Conservation (phyloP, 2,329 filamentous ascomycete species). For the Diatrype stigma region DNA sequence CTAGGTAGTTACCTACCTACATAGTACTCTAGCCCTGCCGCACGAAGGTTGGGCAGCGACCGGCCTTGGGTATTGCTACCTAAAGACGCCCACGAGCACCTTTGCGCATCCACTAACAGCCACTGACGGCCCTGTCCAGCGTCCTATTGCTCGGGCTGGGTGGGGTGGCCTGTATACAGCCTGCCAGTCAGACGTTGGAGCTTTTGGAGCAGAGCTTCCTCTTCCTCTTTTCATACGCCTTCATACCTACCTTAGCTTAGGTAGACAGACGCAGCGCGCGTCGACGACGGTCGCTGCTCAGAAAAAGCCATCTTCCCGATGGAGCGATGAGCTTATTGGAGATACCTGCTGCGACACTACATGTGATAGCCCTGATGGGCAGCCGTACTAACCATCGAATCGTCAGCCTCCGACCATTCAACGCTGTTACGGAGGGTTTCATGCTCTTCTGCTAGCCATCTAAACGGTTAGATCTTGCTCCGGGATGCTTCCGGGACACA, state of each 20-base stretch:
- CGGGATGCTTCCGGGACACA: constrained; percentile 1
- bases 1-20: too few relatives aligned
- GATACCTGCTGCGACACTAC: neutral
- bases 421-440: neutral
- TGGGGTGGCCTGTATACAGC: constrained; percentile 19
- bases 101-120: constrained; percentile 13
- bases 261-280: neutral
- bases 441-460: neutral
- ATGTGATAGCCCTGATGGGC: neutral
- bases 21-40: constrained; percentile 18
- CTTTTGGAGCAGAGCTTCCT: constrained; percentile 14
- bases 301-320: neutral
- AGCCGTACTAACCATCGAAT: neutral
- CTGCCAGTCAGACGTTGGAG: constrained; percentile 20
- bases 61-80: constrained; percentile 21
- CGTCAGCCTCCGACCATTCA: neutral
- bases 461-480: constrained; percentile 1
- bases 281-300: neutral
- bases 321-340: neutral
- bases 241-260: constrained; percentile 4
- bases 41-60: constrained; percentile 24
- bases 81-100: constrained; percentile 22
- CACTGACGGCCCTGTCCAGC: constrained; percentile 14
- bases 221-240: neutral
- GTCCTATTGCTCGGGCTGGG: constrained; percentile 23